Base-by-base conservation (phyloP, 1,284 basidiomycete species). In the Malassezia globosa region DNA sequence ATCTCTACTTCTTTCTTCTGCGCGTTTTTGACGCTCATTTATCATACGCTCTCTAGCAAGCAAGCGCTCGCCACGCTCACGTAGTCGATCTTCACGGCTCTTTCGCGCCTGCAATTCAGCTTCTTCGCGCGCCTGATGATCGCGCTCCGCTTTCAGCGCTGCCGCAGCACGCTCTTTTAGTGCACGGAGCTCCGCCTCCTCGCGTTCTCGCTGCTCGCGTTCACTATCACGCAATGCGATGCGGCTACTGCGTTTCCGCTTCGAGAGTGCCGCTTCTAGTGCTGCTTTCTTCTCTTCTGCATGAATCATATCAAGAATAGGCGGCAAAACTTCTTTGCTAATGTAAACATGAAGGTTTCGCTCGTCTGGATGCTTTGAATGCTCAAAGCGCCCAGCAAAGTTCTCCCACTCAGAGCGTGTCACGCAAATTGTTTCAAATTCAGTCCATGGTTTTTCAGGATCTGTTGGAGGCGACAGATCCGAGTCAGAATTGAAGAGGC, bases 201-300 rank as follows among this genome's bases (percentile, higher is more conserved):
- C 68, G 5, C 73, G 62, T 4, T 72, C 48, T 5, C 61, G 55
- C 48, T 75, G 76, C 39, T 84, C 81, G 63, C 84, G 82, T 53
- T 76, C 75, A 4, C 75, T 69, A 58, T 78, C 77, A 23, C 73
- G 70, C 37, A 73, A 70, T 1, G 85, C 84, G 50, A 89, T 80
- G 27, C 87, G 82, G 36, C 83, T 84, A 2, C 85, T 87, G 23
- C 85, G 80, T 71, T 89, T 89, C 49, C 85, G 80, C 53, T 81
- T 81, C 21, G 80, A 78, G 11, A 86, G 73, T 3, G 83, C 82
- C 47, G 72, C 66, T 50, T 77, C 73, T 43, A 83, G 78, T 56
- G 83, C 82, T 38, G 82, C 51, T 54, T 40, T 77, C 77, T 42
- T 54, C 35, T 70, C 59, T 51, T 54, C 52, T 52, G 61, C 58